phyloP scores from a whole-genome alignment of 2,329 filamentous ascomycete genomes.

The Coniosporium tulheliwenetii region DNA sequence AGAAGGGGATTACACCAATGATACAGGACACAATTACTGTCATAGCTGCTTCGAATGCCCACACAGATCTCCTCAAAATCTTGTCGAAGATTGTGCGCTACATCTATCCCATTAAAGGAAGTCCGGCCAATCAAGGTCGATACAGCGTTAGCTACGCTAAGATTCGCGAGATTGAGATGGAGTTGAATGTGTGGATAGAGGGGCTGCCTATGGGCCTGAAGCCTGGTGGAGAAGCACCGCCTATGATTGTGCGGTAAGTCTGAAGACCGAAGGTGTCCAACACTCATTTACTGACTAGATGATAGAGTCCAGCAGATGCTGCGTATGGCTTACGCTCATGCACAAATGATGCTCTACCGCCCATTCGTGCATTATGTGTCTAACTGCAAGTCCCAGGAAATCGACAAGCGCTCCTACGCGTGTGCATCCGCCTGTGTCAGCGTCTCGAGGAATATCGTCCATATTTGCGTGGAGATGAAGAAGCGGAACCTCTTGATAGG shows the following conservation, averaged over 20 bases:
- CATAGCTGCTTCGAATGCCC: conserved; percentile 45
- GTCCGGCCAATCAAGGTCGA: conserved; percentile 7
- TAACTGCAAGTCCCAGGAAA: conserved; percentile 27
- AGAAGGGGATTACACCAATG: conserved; percentile 34
- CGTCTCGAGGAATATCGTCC: conserved; percentile 58
- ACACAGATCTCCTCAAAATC: conserved; percentile 40
- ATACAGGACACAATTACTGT: conserved; percentile 38
- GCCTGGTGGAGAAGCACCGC: conserved; percentile 60
- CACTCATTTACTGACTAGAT: conserved; percentile 3
- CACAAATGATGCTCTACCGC: conserved; percentile 68
- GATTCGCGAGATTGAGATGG: conserved; percentile 48
- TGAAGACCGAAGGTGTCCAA: neutral
- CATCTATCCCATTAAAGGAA: conserved; percentile 46
- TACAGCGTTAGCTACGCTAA: conserved; percentile 49
- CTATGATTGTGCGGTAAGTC: conserved; percentile 59
- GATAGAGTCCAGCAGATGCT: conserved; percentile 53
- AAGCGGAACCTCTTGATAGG: conserved; percentile 61
- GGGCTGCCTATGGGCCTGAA: conserved; percentile 60
- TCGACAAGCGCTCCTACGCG: conserved; percentile 67
- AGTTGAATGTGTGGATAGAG: conserved; percentile 48
- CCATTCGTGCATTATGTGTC: conserved; percentile 77
- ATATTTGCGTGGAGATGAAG: conserved; percentile 65
- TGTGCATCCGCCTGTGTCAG: conserved; percentile 54
- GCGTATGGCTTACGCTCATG: conserved; percentile 66
- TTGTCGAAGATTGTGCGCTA: conserved; percentile 46